phyloP scores from a whole-genome alignment of 169 alveolate genomes.

The Cryptosporidium xiaoi region DNA sequence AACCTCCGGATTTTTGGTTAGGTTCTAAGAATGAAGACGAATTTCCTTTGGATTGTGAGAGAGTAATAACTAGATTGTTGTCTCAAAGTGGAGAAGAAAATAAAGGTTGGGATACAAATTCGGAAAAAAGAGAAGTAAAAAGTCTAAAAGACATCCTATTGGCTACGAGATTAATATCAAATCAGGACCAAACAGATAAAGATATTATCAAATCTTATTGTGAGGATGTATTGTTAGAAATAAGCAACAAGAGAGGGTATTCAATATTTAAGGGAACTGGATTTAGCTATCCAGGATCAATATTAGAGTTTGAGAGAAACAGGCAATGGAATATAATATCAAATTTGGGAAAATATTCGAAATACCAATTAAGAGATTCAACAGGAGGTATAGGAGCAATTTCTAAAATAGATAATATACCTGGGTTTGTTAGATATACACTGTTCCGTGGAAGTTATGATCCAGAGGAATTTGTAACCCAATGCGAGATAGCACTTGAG shows the following conservation, averaged over 20 bases:
- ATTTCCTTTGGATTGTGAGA: conserved; percentile 45
- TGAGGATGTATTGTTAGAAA: conserved; percentile 20
- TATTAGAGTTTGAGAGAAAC: conserved; percentile 60
- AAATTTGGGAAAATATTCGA: conserved; percentile 23
- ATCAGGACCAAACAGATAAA: conserved; percentile 20
- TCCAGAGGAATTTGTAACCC: conserved; percentile 35
- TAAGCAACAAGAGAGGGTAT: conserved; percentile 22
- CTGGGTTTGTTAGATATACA: conserved; percentile 62
- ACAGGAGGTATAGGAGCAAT: conserved; percentile 44
- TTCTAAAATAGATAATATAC: conserved; percentile 25
- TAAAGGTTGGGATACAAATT: not conserved
- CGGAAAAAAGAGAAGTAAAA: conserved; percentile 16
- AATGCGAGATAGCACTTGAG: conserved; percentile 47
- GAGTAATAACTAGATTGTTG: conserved; percentile 31
- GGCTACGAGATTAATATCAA: conserved; percentile 26
- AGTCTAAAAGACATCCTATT: conserved; percentile 36
- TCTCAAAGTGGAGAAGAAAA: not conserved
- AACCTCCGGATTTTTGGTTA: conserved; percentile 58
- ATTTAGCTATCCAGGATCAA: conserved; percentile 67
- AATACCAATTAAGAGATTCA: conserved; percentile 33
- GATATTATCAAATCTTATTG: conserved; percentile 55
- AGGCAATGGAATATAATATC: conserved; percentile 62
- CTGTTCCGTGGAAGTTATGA: conserved; percentile 72
- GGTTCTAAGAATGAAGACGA: conserved; percentile 56
- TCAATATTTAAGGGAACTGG: conserved; percentile 67